phyloP scores from a whole-genome alignment of 352 stramenopile genomes.

The Phytophthora cajani region DNA sequence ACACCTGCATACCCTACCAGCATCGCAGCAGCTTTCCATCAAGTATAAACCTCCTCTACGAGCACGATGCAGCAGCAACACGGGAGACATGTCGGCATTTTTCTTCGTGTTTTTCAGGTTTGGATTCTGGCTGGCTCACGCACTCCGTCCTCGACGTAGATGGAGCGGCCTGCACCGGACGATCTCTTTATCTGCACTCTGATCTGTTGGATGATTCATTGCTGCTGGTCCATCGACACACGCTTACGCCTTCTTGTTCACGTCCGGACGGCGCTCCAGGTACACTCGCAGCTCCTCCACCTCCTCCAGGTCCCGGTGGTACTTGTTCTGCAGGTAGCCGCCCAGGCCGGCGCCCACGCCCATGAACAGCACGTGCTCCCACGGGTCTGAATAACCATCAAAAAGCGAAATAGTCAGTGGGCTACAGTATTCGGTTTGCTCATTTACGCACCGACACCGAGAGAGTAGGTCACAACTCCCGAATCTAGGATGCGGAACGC shows the following conservation, averaged over 20 bases:
- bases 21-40: neutral
- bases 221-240: constrained; percentile 1
- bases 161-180: neutral
- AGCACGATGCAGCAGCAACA: constrained; percentile 23
- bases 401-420: neutral
- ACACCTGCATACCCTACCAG: neutral
- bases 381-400: constrained; percentile 58
- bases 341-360: constrained; percentile 64
- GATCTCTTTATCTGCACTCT: constrained; percentile 20
- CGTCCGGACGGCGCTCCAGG: constrained; percentile 65
- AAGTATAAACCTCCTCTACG: constrained; percentile 6
- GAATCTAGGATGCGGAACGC: no score
- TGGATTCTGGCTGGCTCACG: constrained; percentile 24
- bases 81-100: constrained; percentile 29
- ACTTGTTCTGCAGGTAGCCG: constrained; percentile 77
- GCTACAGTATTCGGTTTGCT: no score
- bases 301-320: constrained; percentile 74
- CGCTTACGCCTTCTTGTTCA: constrained; percentile 58
- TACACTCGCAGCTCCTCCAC: constrained; percentile 80
- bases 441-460: neutral
- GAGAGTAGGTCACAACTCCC: neutral
- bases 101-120: constrained; percentile 38
- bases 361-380: constrained; percentile 83
- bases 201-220: constrained; percentile 18
- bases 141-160: constrained; percentile 18